Conservation (phyloP, 352 stramenopile genomes). For the Peronospora farinosa region DNA sequence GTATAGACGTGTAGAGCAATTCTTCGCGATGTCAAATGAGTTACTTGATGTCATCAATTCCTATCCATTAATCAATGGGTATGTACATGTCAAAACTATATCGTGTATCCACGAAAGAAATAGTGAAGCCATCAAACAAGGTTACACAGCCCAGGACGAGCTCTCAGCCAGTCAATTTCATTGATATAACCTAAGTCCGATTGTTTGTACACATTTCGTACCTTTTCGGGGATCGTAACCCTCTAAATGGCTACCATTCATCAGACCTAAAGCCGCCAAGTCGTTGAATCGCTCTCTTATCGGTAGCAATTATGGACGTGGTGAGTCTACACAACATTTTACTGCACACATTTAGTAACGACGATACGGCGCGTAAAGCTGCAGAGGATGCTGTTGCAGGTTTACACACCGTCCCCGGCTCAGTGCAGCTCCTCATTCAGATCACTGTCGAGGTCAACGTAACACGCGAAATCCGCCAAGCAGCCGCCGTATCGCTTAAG, state of each 20-base stretch:
- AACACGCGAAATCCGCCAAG: slow-evolving; percentile 85
- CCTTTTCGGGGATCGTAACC: slow-evolving; percentile 7
- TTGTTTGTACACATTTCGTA: too few relatives aligned
- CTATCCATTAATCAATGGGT: too few relatives aligned
- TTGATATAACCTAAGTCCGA: not conserved
- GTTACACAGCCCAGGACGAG: slow-evolving; percentile 2
- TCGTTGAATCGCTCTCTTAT: slow-evolving; percentile 12
- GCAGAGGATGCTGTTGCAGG: slow-evolving; percentile 69
- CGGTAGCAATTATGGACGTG: slow-evolving; percentile 63
- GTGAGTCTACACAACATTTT: slow-evolving; percentile 86
- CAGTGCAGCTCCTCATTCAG: slow-evolving; percentile 76
- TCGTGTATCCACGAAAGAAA: too few relatives aligned
- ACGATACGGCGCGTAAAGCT: slow-evolving; percentile 62
- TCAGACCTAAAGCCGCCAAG: slow-evolving; percentile 26
- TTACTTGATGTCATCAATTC: too few relatives aligned
- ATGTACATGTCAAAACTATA: too few relatives aligned
- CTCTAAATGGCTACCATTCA: slow-evolving; percentile 27
- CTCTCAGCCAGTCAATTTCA: slow-evolving; percentile 28
- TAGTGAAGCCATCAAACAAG: not conserved
- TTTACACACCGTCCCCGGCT: slow-evolving; percentile 66
- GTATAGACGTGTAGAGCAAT: too few relatives aligned
- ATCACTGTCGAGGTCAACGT: slow-evolving; percentile 67
- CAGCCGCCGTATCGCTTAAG: slow-evolving; percentile 92
- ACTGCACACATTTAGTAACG: slow-evolving; percentile 80
- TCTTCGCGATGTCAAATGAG: too few relatives aligned